Evolutionary conservation across 345 rosid species (phyloP), one percentile per base, ranked within the genome.

Genomic region (Salix suchowensis): DNA sequence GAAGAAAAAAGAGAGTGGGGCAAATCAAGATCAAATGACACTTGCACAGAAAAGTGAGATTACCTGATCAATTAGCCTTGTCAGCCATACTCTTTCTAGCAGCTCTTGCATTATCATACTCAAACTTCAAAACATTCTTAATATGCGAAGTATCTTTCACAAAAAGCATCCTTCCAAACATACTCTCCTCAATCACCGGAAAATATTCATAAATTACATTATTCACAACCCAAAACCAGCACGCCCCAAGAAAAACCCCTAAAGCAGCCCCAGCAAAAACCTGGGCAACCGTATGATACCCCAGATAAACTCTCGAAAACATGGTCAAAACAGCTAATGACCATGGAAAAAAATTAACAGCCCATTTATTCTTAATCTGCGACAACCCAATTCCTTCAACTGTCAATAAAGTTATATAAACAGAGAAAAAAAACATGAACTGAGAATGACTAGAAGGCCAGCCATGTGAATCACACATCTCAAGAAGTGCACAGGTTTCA

Each of bases 381-480:
- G 88, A 83, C 23, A 88, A 81, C 2, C 90, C 97, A 70, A 88
- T 89, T 39, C 97, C 94, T 74, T 83, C 84, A n/a, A 82, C 80
- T 1, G 80, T 89, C 85, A 93, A 76, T 0, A 96, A 80, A 19
- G 89, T 85, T 62, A 83, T 84, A 73, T 94, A 96, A 0, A 84
- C 83, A 1, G 97, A 91, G 79, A 92, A 92, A 82, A 96, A 94
- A 88, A 92, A 96, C 95, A 94, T 89, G 86, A 90, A 96, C 32
- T 91, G 92, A 0, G 94, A 89, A 72, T 96, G 99, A 70, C 98
- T 93, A 4, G 99, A 96, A 1, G 99, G 99, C 98, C 97, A 96
- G 71, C 99, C 99, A 37, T 94, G 97, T 26, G 97, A 96, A 77
- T 96, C 99, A 77, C 99, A 96, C 87, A 83, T 90, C 76, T 96